A percentile compares a stretch with the other conserved stretches of the same genome.
These are phyloP conservation scores for Leccinellum rugosiceps DNA, from an alignment of 768 basidiomycete species.

Conservation along the genomic window DNA sequence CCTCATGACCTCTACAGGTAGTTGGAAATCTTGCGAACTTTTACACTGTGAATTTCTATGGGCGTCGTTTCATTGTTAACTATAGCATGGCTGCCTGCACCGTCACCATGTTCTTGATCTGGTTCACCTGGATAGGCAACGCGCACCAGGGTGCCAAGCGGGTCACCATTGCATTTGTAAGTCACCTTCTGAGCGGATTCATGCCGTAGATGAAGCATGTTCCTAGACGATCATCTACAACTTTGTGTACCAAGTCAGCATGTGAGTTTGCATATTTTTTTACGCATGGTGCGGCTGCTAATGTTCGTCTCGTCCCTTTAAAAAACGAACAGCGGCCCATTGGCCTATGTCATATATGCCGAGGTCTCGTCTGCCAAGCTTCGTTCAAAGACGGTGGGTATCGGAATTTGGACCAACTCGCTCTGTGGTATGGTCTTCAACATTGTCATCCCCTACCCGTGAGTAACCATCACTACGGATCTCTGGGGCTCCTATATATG, in stretches of 20 bases:
- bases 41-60: neutral
- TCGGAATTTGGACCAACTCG: conserved; percentile 24
- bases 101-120: conserved; percentile 22
- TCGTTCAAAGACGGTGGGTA: conserved; percentile 29
- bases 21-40: conserved; percentile 17
- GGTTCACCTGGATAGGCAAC: conserved; percentile 25
- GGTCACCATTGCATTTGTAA: conserved; percentile 22
- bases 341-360: conserved; percentile 28
- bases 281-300: neutral
- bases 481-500: neutral
- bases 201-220: neutral
- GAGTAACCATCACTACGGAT: neutral
- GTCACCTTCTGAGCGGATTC: neutral
- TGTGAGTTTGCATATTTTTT: conserved; percentile 9
- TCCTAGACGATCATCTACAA: conserved; percentile 29
- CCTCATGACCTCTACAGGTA: conserved; percentile 11
- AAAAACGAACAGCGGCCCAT: conserved; percentile 19
- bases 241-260: conserved; percentile 26
- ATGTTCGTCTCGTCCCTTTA: neutral
- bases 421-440: conserved; percentile 24
- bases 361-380: conserved; percentile 30
- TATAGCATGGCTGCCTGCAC: conserved; percentile 20
- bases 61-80: neutral
- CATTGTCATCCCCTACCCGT: conserved; percentile 30
- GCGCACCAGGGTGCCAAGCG: conserved; percentile 15